phyloP scores from a whole-genome alignment of 805 yeast species.

The Zygoascus biomembranicola region DNA sequence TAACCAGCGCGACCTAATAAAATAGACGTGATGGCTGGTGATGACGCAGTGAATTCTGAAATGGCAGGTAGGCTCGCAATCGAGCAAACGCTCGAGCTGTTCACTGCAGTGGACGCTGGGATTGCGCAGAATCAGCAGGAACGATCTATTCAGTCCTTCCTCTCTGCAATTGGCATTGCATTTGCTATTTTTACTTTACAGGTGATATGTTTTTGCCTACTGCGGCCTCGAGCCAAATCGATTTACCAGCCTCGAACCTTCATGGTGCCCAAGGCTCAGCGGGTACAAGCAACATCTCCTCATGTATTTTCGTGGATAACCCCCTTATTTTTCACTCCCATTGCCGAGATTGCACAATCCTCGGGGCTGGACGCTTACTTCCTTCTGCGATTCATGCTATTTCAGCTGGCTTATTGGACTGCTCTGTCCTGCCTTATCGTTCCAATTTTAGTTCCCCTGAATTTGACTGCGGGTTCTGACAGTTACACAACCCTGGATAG shows the following conservation, averaged over 20 bases:
- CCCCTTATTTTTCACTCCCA: slow-evolving; percentile 34
- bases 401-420: slow-evolving; percentile 43
- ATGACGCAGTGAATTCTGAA: background rate
- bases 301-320: slow-evolving; percentile 51
- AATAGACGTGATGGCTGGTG: background rate
- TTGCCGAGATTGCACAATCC: slow-evolving; percentile 35
- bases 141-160: slow-evolving; percentile 42
- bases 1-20: background rate
- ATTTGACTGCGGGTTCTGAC: slow-evolving; percentile 28
- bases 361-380: slow-evolving; percentile 71
- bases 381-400: slow-evolving; percentile 52
- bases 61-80: background rate
- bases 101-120: slow-evolving; percentile 4
- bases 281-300: slow-evolving; percentile 24
- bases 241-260: slow-evolving; percentile 51
- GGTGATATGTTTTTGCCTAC: slow-evolving; percentile 28
- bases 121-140: slow-evolving; percentile 9
- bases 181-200: slow-evolving; percentile 47
- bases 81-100: background rate
- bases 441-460: slow-evolving; percentile 58
- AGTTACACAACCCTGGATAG: slow-evolving; percentile 47
- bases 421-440: slow-evolving; percentile 47
- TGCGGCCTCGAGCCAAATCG: slow-evolving; percentile 28
- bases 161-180: slow-evolving; percentile 50
- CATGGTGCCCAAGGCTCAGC: slow-evolving; percentile 29